Percentiles rank a stretch among this genome's conserved stretches.
These are phyloP conservation scores for Zygoascus bituminiphila DNA, from an alignment of 805 yeast species.

Conservation along the genomic window DNA sequence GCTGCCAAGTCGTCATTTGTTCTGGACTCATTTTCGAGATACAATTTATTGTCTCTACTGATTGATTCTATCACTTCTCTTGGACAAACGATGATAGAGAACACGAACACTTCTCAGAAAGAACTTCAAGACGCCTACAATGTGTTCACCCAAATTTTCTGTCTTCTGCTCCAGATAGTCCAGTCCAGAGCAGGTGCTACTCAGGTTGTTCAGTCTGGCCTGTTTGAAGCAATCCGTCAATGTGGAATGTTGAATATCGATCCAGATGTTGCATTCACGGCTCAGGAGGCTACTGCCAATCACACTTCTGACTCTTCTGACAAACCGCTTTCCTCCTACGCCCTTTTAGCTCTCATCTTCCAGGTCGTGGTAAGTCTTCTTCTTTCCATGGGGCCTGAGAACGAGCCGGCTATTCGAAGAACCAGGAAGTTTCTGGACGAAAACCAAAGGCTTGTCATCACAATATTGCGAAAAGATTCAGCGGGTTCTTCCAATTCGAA, in stretches of 20 bases:
- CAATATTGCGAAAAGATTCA: slow-evolving; percentile 52
- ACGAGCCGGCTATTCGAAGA: slow-evolving; percentile 47
- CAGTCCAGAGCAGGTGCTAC: slow-evolving; percentile 72
- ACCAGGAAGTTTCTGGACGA: slow-evolving; percentile 44
- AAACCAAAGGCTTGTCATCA: slow-evolving; percentile 49
- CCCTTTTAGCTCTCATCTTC: slow-evolving; percentile 62
- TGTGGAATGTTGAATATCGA: slow-evolving; percentile 56
- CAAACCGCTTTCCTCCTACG: slow-evolving; percentile 26
- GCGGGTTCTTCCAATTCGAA: slow-evolving; percentile 6
- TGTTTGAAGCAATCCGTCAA: slow-evolving; percentile 53
- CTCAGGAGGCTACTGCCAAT: slow-evolving; percentile 40
- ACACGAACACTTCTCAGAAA: slow-evolving; percentile 1
- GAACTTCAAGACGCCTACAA: slow-evolving; percentile 64
- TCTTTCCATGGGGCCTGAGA: slow-evolving; percentile 71
- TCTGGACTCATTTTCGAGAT: slow-evolving; percentile 51
- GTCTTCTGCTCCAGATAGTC: slow-evolving; percentile 64
- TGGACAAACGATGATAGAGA: slow-evolving; percentile 48
- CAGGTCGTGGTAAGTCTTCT: slow-evolving; percentile 61
- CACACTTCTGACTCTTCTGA: slow-evolving; percentile 43
- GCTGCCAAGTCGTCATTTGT: slow-evolving; percentile 47
- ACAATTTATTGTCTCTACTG: slow-evolving; percentile 56
- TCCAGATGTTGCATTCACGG: slow-evolving; percentile 66
- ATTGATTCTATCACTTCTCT: slow-evolving; percentile 60
- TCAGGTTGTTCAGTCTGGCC: slow-evolving; percentile 62
- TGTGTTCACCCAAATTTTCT: slow-evolving; percentile 62